Percentiles rank a stretch among this genome's conserved stretches.
phyloP scores from a whole-genome alignment of 2,329 filamentous ascomycete genomes.

The Cadophora malorum region DNA sequence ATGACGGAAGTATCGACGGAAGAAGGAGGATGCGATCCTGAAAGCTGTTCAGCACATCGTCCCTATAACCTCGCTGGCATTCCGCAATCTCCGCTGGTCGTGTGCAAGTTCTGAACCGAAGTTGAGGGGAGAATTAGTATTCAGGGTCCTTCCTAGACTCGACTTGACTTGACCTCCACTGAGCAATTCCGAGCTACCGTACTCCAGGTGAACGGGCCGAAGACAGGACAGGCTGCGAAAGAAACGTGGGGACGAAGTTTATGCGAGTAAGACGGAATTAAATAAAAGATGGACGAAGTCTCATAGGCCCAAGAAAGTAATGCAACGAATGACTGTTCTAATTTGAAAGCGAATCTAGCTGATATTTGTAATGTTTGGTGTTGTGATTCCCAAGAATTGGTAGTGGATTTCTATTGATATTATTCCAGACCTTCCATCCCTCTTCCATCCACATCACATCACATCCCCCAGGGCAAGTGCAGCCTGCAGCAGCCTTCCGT shows the following conservation, averaged over 20 bases:
- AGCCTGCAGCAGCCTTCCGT: not conserved
- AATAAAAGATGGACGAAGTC: not conserved
- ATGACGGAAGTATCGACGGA: slow-evolving; percentile 53
- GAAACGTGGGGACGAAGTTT: slow-evolving; percentile 16
- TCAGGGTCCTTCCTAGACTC: slow-evolving; percentile 17
- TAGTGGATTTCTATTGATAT: not conserved
- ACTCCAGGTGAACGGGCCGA: slow-evolving; percentile 14
- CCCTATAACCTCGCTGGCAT: slow-evolving; percentile 16
- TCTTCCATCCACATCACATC: no score
- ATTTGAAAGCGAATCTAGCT: not conserved
- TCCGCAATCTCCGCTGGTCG: slow-evolving; percentile 11
- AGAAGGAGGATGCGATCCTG: slow-evolving; percentile 10
- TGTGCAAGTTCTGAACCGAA: slow-evolving; percentile 11
- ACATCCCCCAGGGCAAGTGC: not conserved
- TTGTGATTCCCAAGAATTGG: not conserved
- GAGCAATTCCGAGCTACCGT: slow-evolving; percentile 15
- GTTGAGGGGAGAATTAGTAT: slow-evolving; percentile 8
- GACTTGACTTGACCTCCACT: slow-evolving; percentile 9
- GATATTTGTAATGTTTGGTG: not conserved
- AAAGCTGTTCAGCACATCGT: slow-evolving; percentile 11
- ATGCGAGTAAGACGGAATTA: slow-evolving; percentile 22
- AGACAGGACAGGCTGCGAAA: not conserved
- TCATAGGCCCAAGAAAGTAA: not conserved
- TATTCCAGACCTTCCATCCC: no score
- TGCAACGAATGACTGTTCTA: not conserved